Base-by-base conservation (phyloP, 1,284 basidiomycete species). In the Apiotrichum siamense region DNA sequence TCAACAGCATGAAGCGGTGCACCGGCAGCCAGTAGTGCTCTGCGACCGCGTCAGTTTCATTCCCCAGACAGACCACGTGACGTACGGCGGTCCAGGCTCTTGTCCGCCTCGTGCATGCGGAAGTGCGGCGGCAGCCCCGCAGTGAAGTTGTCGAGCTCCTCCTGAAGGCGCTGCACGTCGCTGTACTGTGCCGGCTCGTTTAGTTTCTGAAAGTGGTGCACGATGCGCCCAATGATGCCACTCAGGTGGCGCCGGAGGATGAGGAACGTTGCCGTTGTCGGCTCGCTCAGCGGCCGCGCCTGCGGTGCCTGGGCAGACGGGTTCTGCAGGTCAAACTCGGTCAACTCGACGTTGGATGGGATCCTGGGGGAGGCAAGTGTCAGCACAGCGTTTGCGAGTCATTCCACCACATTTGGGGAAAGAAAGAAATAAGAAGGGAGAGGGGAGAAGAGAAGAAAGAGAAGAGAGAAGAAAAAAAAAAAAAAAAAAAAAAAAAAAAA, bases 171-270 rank as follows among this genome's bases (percentile, higher is more conserved):
- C 37, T 88, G 73, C 33, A 93, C 88, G 64, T 96, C 90, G 13
- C 83, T 81, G 68, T 96, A 96, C 63, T 88, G 86, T 45, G 85
- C 86, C 45, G 80, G 81, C 46, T 83, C 82, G 49, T 85, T 81
- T 20, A 94, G 84, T 74, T 90, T 87, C 71, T 97, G 93, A 74
- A 93, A 97, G 72, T 94, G 89, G 65, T 94, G 91, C 41, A 91
- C 90, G 64, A 97, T 91, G 38, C 84, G 83, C 24, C 92, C 93
- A 57, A 93, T 93, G 54, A 94, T 87, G 41, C 79, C 78, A 18
- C 88, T 86, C 18, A 97, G 79, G 41, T 82, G 80, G 64, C 93
- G 87, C 31, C 92, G 80, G 31, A 97, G 79, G 56, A 94, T 90
- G 50, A 91, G 83, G 69, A 89, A 96, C 1, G 88, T 89, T 77